Evolutionary conservation across 306 rosid species (phyloP).

Genomic region (Malus sylvestris): DNA sequence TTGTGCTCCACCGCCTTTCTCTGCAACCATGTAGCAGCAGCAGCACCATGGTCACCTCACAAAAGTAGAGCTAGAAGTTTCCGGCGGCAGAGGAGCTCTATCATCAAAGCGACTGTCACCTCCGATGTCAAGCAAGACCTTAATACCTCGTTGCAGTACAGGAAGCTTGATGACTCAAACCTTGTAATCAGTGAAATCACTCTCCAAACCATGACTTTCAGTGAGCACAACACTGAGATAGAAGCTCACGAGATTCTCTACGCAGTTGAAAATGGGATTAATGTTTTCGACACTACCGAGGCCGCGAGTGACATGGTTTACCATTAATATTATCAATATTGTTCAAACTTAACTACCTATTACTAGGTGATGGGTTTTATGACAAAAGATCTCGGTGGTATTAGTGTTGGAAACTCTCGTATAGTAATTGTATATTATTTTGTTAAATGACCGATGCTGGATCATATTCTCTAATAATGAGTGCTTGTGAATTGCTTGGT

Average conservation of each 20-base stretch:
- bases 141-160: slow-evolving; percentile 38
- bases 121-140: slow-evolving; percentile 20
- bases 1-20: slow-evolving; percentile 12
- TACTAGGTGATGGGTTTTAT: too few species aligned
- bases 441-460: too few species aligned
- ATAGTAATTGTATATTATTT: too few species aligned
- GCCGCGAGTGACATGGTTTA: slow-evolving; percentile 32
- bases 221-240: slow-evolving; percentile 80
- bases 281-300: slow-evolving; percentile 73
- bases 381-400: too few species aligned
- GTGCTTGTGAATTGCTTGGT: slow-evolving; percentile 10
- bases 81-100: slow-evolving; percentile 10
- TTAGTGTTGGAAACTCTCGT: too few species aligned
- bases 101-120: slow-evolving; percentile 6
- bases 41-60: background rate
- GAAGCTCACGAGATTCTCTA: slow-evolving; percentile 75
- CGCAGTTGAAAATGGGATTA: slow-evolving; percentile 65
- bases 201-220: slow-evolving; percentile 93
- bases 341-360: too few species aligned
- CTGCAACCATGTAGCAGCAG: background rate
- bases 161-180: slow-evolving; percentile 84
- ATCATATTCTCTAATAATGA: background rate
- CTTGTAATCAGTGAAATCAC: slow-evolving; percentile 76
- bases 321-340: too few species aligned
- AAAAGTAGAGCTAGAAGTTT: background rate